These are phyloP conservation scores for Physcomitrellopsis africana DNA, from an alignment of 225 moss, liverwort and hornwort genomes.

Conservation along the genomic window DNA sequence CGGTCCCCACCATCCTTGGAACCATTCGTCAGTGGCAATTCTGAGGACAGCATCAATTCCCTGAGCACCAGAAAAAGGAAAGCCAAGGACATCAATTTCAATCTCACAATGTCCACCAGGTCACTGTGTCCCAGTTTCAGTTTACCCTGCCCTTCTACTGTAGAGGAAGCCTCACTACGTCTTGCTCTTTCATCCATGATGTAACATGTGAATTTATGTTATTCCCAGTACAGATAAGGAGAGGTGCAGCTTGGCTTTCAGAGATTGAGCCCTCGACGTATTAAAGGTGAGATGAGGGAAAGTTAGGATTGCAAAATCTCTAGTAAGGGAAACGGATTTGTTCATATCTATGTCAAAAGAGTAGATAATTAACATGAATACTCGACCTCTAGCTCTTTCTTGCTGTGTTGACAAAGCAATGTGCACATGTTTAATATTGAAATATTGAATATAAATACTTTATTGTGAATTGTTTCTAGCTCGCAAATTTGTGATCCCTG, in stretches of 20 bases:
- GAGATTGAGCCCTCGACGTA: neutral
- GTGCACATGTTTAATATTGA: no score
- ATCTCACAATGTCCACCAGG: slow-evolving; percentile 43
- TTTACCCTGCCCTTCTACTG: slow-evolving; percentile 8
- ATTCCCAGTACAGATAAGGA: neutral
- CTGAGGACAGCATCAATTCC: slow-evolving; percentile 20
- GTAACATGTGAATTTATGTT: slow-evolving; percentile 17
- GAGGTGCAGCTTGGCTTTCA: neutral
- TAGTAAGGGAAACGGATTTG: no score
- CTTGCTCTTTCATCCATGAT: slow-evolving; percentile 21
- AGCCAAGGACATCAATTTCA: slow-evolving; percentile 30
- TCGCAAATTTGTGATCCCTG: no score
- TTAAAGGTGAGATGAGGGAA: slow-evolving; percentile 3
- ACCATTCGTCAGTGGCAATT: neutral
- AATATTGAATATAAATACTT: no score
- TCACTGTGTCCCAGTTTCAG: slow-evolving; percentile 1
- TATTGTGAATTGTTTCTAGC: no score
- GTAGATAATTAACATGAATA: no score
- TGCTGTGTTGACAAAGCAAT: no score
- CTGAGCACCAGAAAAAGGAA: slow-evolving; percentile 32
- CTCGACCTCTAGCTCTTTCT: no score
- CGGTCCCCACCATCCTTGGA: neutral
- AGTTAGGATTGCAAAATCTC: no score
- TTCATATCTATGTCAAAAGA: no score
- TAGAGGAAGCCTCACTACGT: slow-evolving; percentile 29